These are phyloP conservation scores for Nothopassalora personata DNA, from an alignment of 2,329 filamentous ascomycete species.

Conservation along the genomic window DNA sequence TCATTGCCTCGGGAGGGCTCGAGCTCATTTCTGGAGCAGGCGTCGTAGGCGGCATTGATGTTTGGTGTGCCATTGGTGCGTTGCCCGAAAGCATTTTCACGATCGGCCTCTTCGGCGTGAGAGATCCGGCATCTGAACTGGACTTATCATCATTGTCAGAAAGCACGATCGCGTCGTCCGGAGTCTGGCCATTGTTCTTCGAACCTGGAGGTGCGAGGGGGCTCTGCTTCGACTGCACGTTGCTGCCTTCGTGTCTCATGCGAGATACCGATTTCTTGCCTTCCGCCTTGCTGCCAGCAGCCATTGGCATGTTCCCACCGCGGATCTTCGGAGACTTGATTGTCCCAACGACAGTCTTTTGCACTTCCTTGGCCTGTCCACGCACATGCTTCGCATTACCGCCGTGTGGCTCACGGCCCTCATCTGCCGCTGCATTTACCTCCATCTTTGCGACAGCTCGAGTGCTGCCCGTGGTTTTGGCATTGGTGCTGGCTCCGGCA, in stretches of 20 bases:
- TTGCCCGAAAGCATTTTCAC: background rate
- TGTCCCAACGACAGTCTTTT: background rate
- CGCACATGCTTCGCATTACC: background rate
- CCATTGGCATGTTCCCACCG: background rate
- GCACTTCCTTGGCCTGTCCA: background rate
- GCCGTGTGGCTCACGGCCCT: background rate
- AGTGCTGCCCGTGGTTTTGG: background rate
- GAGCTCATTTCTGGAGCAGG: slow-evolving; percentile 10
- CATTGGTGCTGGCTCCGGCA: background rate
- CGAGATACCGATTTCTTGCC: background rate
- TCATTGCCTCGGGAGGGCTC: slow-evolving; percentile 5
- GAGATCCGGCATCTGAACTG: background rate
- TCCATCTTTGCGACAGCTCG: background rate
- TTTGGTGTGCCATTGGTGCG: background rate
- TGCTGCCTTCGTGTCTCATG: background rate
- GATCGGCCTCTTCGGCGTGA: background rate
- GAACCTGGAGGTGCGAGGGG: background rate
- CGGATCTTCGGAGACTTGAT: background rate
- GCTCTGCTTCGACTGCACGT: background rate
- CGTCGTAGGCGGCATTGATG: slow-evolving; percentile 7
- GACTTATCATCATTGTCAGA: slow-evolving; percentile 4
- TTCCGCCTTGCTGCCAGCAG: background rate
- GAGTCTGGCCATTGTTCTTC: background rate
- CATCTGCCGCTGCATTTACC: background rate
- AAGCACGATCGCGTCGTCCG: slow-evolving; percentile 5